phyloP scores from a whole-genome alignment of 1,139 yeast genomes.

The Sugiyamaella novakii region DNA sequence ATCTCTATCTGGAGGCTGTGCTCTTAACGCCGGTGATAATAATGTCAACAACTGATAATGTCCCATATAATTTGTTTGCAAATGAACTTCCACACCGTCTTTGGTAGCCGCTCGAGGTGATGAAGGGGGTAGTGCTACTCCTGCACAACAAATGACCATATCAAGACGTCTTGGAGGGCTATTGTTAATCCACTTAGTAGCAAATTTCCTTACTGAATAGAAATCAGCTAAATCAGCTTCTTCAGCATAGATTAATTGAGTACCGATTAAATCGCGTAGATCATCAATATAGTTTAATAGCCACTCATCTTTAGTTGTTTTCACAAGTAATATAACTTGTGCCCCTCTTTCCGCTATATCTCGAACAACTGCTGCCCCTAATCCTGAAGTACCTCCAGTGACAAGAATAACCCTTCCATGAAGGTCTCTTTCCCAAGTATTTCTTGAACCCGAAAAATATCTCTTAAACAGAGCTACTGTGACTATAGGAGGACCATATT shows the following conservation, averaged over 20 bases:
- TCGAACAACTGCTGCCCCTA: slow-evolving; percentile 74
- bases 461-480: slow-evolving; percentile 58
- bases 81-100: slow-evolving; percentile 86
- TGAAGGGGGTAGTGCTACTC: slow-evolving; percentile 72
- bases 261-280: slow-evolving; percentile 66
- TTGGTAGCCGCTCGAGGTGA: slow-evolving; percentile 59
- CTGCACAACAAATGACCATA: slow-evolving; percentile 86
- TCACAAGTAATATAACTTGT: slow-evolving; percentile 72
- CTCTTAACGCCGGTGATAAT: slow-evolving; percentile 75
- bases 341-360: slow-evolving; percentile 85
- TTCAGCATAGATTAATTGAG: slow-evolving; percentile 82
- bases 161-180: slow-evolving; percentile 88
- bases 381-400: slow-evolving; percentile 86
- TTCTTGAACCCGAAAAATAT: slow-evolving; percentile 73
- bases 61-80: slow-evolving; percentile 78
- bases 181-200: slow-evolving; percentile 92
- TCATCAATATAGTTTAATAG: slow-evolving; percentile 76
- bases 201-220: slow-evolving; percentile 81
- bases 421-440: slow-evolving; percentile 89
- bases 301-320: slow-evolving; percentile 64
- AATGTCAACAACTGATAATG: slow-evolving; percentile 79
- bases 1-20: slow-evolving; percentile 93
- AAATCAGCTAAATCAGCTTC: slow-evolving; percentile 78
- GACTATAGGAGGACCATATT: slow-evolving; percentile 55
- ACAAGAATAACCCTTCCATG: slow-evolving; percentile 86